Evolutionary conservation across 495 filamentous ascomycete genomes (phyloP).

Genomic region (Aspergillus nidulans): DNA sequence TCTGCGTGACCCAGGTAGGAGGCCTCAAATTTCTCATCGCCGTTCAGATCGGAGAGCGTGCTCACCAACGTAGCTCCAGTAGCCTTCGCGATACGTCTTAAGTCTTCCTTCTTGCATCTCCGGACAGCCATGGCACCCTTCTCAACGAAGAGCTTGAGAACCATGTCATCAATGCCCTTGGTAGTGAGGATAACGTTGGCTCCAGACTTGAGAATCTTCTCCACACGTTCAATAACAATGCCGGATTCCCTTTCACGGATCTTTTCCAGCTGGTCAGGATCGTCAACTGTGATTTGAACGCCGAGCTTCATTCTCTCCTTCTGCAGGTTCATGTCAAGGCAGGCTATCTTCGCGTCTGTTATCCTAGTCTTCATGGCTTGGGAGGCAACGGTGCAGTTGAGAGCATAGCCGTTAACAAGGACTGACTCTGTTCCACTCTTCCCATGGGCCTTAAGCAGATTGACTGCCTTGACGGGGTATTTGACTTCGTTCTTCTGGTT

Average conservation of each 20-base stretch:
- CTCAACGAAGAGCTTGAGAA: constrained; percentile 92
- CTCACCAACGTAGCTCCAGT: constrained; percentile 90
- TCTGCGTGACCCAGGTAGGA: constrained; percentile 86
- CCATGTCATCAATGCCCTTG: constrained; percentile 96
- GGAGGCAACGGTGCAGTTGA: constrained; percentile 98
- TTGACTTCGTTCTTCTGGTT: constrained; percentile 88
- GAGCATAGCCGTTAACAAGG: constrained; percentile 90
- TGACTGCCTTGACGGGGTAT: constrained; percentile 98
- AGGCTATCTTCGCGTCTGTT: constrained; percentile 92
- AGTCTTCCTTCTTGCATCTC: constrained; percentile 97
- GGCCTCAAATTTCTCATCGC: constrained; percentile 93
- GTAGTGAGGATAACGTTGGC: constrained; percentile 96
- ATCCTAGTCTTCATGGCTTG: constrained; percentile 96
- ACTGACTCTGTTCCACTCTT: constrained; percentile 86
- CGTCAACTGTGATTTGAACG: constrained; percentile 96
- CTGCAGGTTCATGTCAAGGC: constrained; percentile 96
- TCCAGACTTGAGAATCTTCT: constrained; percentile 96
- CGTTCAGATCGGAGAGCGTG: constrained; percentile 92
- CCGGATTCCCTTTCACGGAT: constrained; percentile 88
- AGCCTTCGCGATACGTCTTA: constrained; percentile 91
- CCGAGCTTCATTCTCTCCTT: constrained; percentile 99
- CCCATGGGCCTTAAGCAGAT: constrained; percentile 96
- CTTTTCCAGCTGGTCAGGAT: constrained; percentile 94
- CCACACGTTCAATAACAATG: constrained; percentile 90
- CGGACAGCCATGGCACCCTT: constrained; percentile 93